These are phyloP conservation scores for Xylaria bambusicola DNA, from an alignment of 495 filamentous ascomycete genomes.

Conservation along the genomic window DNA sequence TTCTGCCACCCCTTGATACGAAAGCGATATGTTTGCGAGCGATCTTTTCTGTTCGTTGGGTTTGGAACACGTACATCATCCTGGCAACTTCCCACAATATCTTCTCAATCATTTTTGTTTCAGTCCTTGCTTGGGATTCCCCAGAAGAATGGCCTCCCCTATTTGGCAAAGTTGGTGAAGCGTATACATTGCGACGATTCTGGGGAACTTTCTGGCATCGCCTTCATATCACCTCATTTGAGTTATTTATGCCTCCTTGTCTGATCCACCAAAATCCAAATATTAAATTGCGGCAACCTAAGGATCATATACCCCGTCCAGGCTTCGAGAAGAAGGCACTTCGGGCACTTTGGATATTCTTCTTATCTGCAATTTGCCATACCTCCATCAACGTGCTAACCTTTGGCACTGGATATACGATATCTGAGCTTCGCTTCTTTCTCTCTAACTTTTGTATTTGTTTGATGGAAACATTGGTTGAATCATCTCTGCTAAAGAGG, in stretches of 20 bases:
- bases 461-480: not conserved
- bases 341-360: not conserved
- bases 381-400: not conserved
- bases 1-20: not conserved
- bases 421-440: not conserved
- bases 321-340: not conserved
- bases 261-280: not conserved
- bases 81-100: not conserved
- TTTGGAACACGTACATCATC: not conserved
- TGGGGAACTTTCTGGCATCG: conserved; percentile 1
- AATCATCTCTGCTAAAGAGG: not conserved
- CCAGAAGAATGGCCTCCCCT: conserved; percentile 1
- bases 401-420: not conserved
- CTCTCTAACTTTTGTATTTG: not conserved
- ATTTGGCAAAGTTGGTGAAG: not conserved
- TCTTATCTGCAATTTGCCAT: not conserved
- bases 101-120: not conserved
- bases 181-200: not conserved
- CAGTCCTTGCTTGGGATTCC: not conserved
- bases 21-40: not conserved
- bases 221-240: not conserved
- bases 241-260: not conserved
- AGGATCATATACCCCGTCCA: not conserved
- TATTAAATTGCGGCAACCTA: not conserved
- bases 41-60: not conserved